Base-by-base conservation (phyloP, 345 rosid genomes). In the Streptanthus diversifolius region DNA sequence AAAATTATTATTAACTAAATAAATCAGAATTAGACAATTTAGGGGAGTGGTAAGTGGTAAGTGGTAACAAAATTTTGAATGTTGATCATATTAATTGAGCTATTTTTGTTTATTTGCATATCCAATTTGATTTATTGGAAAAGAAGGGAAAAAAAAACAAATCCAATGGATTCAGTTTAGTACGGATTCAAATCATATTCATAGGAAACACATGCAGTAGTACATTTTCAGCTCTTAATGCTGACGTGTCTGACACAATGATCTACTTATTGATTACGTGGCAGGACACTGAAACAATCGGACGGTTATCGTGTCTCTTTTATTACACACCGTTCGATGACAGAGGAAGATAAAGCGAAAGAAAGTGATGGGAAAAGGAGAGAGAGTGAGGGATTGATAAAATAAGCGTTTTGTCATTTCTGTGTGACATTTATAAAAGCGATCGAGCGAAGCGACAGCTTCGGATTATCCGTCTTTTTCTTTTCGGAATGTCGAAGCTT, bases 381-480 rank as follows among this genome's bases (percentile, higher is more conserved):
- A 70, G 57, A 7, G 30, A 37, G 71, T 40, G 60, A 36, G 40
- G 18, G 60, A 49, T 60, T 30, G 60, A 51, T 27, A 51, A 33
- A 30, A 21, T 5, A 52, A 68, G 67, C 77, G 82, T 82, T 78
- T 79, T 68, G 75, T 64, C 68, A 74, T 45, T 41, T 71, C 1
- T 66, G 80, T 71, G 80, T 77, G 70, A 70, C 68, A 70, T 63
- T 64, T 77, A 77, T 70, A 81, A 72, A 78, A 71, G 69, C 75
- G 57, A 80, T 76, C 74, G 66, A 66, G 10, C 35, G 72, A 62
- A 63, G 73, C 62, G 62, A 74, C 80, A 75, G 83, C 79, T 82
- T 82, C 84, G 83, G 81, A 72, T 77, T 80, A 72, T 77, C 82
- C 82, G 85, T 83, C 80, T 83, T 65, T 65, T 51, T 21, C 22